phyloP scores from a whole-genome alignment of 2,329 filamentous ascomycete genomes.

The Ophidiomyces ophidiicola region DNA sequence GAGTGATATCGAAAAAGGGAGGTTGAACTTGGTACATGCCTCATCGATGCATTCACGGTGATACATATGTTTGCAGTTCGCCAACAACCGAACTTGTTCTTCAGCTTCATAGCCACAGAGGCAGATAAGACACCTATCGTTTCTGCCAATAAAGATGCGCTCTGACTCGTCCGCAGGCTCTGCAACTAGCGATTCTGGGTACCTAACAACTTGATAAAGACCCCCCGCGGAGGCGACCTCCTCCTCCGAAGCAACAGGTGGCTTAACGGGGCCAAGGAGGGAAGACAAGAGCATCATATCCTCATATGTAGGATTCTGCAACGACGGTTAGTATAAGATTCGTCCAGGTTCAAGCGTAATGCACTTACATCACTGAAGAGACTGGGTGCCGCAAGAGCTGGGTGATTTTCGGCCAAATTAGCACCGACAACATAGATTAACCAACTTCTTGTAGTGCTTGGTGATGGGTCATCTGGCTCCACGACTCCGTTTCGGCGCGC shows the following conservation, averaged over 20 bases:
- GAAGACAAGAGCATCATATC: conserved; percentile 59
- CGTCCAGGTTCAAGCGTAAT: neutral
- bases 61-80: conserved; percentile 54
- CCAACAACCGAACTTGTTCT: conserved; percentile 49
- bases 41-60: conserved; percentile 59
- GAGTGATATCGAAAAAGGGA: neutral
- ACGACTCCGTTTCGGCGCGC: conserved; percentile 53
- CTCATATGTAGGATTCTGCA: conserved; percentile 52
- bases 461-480: conserved; percentile 41
- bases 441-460: conserved; percentile 50
- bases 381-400: conserved; percentile 56
- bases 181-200: conserved; percentile 35
- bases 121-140: conserved; percentile 54
- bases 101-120: conserved; percentile 52
- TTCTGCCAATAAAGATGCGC: conserved; percentile 29
- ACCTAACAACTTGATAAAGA: conserved; percentile 42
- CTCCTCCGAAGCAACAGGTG: conserved; percentile 53
- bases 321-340: conserved; percentile 12
- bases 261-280: conserved; percentile 54
- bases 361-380: conserved; percentile 53
- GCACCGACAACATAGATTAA: conserved; percentile 61
- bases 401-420: conserved; percentile 57
- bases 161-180: conserved; percentile 33
- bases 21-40: conserved; percentile 33
- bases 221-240: conserved; percentile 53